Conservation (phyloP, 257 asterid genomes). For the Linderniella brevidens region DNA sequence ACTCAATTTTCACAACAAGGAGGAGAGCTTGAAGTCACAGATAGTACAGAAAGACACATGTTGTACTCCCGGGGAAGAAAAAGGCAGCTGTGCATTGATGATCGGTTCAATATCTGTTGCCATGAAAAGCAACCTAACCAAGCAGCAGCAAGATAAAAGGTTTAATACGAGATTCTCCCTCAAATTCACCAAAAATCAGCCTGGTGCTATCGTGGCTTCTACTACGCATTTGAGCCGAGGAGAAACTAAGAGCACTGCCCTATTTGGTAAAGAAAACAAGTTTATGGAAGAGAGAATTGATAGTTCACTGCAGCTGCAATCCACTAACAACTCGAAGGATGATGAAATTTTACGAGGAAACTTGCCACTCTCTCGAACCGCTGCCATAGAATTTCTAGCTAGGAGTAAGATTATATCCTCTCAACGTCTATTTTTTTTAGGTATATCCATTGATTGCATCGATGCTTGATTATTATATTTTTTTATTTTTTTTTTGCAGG, state of each 20-base stretch:
- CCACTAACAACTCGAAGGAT: slow-evolving; percentile 5
- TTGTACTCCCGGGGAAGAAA: slow-evolving; percentile 15
- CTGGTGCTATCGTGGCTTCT: slow-evolving; percentile 7
- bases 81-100: slow-evolving; percentile 20
- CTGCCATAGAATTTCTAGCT: slow-evolving; percentile 37
- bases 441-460: not conserved
- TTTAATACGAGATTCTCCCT: slow-evolving; percentile 2
- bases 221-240: slow-evolving; percentile 15
- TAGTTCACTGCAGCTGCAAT: not conserved
- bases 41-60: slow-evolving; percentile 12
- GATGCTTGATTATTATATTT: not conserved
- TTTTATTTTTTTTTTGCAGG: slow-evolving; percentile 20
- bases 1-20: not conserved
- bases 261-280: slow-evolving; percentile 9
- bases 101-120: slow-evolving; percentile 39
- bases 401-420: slow-evolving; percentile 23
- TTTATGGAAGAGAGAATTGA: slow-evolving; percentile 10
- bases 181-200: slow-evolving; percentile 1
- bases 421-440: not conserved
- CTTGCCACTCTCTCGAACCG: slow-evolving; percentile 15
- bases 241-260: slow-evolving; percentile 9
- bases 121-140: slow-evolving; percentile 2
- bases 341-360: slow-evolving; percentile 11
- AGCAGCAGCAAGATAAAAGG: slow-evolving; percentile 8
- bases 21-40: slow-evolving; percentile 11